Base-by-base conservation (phyloP, 1,284 basidiomycete genomes). In the Malassezia furfur region DNA sequence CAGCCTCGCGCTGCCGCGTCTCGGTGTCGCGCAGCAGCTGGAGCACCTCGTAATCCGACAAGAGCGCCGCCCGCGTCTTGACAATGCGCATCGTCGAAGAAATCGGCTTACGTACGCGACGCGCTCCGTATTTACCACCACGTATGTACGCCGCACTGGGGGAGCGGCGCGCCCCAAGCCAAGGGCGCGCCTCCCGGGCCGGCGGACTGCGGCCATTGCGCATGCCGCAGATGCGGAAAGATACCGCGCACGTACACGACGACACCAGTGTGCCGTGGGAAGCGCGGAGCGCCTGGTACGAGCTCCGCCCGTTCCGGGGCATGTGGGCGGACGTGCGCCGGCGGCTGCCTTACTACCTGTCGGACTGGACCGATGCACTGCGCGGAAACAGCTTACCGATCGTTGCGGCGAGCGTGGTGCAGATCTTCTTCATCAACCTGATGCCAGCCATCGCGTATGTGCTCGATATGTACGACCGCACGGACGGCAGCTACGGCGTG, bases 381-480 rank as follows among this genome's bases (percentile, higher is more conserved):
- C 44, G 56, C 19, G 63, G 64, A 2, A 17, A 40, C 2, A 71
- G 72, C 47, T 64, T 63, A 58, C 64, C 57, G 54, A 70, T 62
- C 3, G 49, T 70, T 5, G 32, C 50, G 15, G 62, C 63, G 50
- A 63, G 61, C 37, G 57, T 70, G 28, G 35, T 70, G 17, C 58
- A 66, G 7, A 71, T 74, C 55, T 74, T 71, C 50, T 74, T 74
- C 32, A 70, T 72, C 64, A 74, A 74, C 63, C 84, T 91, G 22
- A 80, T 93, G 44, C 90, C 91, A 2, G 89, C 87, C 8, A 84
- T 94, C 47, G 90, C 91, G 1, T 96, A 96, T 74, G 88, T 89
- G 17, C 77, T 96, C 43, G 90, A 96, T 71, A 80, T 96, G 47
- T 91, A 94, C 74, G 87, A 93, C 43, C 71, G 77, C 75, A 91